A percentile compares a stretch with the other conserved stretches of the same genome.
phyloP scores from a whole-genome alignment of 768 basidiomycete species.

The Suillus hirtellus region DNA sequence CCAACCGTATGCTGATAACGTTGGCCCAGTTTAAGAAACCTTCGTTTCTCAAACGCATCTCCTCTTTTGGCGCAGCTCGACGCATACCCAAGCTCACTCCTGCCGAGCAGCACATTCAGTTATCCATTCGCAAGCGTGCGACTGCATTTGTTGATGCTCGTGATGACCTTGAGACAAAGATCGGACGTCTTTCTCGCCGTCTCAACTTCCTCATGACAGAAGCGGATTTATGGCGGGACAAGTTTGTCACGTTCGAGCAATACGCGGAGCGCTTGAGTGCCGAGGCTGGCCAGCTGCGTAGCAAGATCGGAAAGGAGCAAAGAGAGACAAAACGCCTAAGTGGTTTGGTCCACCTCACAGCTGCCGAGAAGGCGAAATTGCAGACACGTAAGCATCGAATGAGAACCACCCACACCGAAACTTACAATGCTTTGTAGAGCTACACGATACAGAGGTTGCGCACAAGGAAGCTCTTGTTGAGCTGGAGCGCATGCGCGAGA shows the following conservation, averaged over 20 bases:
- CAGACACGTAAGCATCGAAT: conserved; percentile 63
- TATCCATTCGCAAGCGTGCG: conserved; percentile 90
- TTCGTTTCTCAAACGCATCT: conserved; percentile 81
- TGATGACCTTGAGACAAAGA: conserved; percentile 93
- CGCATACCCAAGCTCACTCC: conserved; percentile 70
- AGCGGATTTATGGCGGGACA: conserved; percentile 87
- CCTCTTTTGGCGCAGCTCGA: conserved; percentile 68
- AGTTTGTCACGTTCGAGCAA: conserved; percentile 91
- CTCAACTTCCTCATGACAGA: conserved; percentile 93
- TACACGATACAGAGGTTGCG: conserved; percentile 78
- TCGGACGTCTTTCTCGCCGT: conserved; percentile 79
- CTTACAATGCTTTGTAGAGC: conserved; percentile 46
- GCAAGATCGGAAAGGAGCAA: conserved; percentile 91
- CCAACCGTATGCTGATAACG: conserved; percentile 9
- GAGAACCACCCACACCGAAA: background rate
- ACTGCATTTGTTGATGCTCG: conserved; percentile 92
- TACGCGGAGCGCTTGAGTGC: conserved; percentile 89
- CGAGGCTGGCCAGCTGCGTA: conserved; percentile 81
- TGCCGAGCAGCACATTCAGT: conserved; percentile 85
- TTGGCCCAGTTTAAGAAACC: conserved; percentile 78
- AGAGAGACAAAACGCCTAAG: conserved; percentile 84
- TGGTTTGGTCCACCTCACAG: conserved; percentile 73
- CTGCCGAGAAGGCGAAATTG: conserved; percentile 75
- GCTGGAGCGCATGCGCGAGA: conserved; percentile 77
- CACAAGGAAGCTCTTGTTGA: conserved; percentile 81